These are phyloP conservation scores for Castanea mollissima DNA, from an alignment of 306 rosid genomes.

Conservation along the genomic window DNA sequence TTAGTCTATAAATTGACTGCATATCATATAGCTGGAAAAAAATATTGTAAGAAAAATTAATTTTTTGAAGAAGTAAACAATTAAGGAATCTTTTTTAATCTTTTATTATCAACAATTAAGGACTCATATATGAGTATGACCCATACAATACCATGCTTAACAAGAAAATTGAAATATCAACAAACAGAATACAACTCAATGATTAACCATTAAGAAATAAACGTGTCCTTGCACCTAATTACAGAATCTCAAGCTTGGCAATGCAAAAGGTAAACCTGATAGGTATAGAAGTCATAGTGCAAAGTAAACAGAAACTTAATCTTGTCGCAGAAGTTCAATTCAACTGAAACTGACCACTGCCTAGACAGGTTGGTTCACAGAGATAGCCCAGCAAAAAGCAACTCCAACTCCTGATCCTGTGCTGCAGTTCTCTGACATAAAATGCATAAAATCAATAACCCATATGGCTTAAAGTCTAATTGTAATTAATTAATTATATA, in stretches of 20 bases:
- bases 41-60: no score
- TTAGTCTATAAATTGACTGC: no score
- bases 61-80: no score
- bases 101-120: no score
- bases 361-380: conserved; percentile 41
- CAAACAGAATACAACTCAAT: no score
- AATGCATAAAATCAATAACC: neutral
- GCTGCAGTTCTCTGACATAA: conserved; percentile 63
- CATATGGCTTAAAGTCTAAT: neutral
- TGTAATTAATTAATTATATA: neutral
- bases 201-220: no score
- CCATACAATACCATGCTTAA: no score
- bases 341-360: conserved; percentile 29
- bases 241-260: neutral
- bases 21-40: no score
- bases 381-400: conserved; percentile 80
- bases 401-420: conserved; percentile 76
- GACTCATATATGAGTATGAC: no score
- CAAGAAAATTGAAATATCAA: no score
- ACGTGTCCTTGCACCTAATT: no score
- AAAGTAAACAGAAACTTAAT: neutral
- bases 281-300: neutral
- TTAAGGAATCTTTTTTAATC: no score
- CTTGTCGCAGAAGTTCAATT: conserved; percentile 4
- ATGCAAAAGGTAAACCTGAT: neutral